phyloP scores from a whole-genome alignment of 176 grass and related monocot species.

The Eleusine coracana region DNA sequence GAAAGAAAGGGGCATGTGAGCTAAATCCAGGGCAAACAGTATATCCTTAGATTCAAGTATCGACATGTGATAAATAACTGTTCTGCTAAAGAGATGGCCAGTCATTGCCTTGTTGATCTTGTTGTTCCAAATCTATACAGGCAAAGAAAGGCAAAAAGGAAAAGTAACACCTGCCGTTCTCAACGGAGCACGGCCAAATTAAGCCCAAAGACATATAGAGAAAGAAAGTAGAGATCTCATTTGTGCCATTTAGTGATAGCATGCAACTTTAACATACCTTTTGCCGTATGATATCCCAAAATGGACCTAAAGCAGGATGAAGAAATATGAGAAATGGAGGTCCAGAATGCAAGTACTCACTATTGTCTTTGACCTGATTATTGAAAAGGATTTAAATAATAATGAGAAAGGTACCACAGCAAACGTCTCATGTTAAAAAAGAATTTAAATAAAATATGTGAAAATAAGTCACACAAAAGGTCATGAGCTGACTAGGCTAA shows the following conservation, averaged over 20 bases:
- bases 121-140: background rate
- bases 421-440: conserved; percentile 13
- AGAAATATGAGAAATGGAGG: conserved; percentile 96
- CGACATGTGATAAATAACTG: background rate
- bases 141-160: background rate
- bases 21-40: conserved; percentile 12
- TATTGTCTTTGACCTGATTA: conserved; percentile 84
- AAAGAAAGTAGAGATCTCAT: background rate
- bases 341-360: conserved; percentile 64
- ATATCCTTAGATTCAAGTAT: background rate
- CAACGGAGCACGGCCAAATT: background rate
- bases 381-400: conserved; percentile 34
- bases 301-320: conserved; percentile 95
- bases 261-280: conserved; percentile 63
- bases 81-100: conserved; percentile 5
- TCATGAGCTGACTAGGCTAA: background rate
- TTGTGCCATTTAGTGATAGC: background rate
- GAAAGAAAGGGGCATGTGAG: background rate
- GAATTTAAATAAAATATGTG: conserved; percentile 12
- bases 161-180: background rate
- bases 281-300: conserved; percentile 86
- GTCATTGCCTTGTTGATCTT: background rate
- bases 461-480: conserved; percentile 28
- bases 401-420: conserved; percentile 8
- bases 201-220: conserved; percentile 26